Evolutionary conservation across 768 basidiomycete genomes (phyloP), one percentile per base, ranked within the genome.

Genomic region (Suillus cothurnatus): DNA sequence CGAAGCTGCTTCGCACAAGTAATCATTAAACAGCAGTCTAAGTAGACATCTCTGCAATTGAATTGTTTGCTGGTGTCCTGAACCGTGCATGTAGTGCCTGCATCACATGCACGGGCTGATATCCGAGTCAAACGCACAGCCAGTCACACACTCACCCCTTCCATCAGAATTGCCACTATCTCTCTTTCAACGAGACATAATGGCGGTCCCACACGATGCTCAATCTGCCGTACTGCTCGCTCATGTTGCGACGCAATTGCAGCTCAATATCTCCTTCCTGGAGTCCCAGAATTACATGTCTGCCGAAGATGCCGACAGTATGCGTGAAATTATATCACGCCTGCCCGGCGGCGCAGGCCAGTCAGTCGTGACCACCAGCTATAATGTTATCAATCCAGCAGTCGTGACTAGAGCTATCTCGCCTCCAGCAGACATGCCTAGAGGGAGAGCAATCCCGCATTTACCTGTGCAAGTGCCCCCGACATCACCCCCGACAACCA

Each of bases 161-260:
- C 57, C 6, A 21, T 59, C 38, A 55, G n/a, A 39, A 28, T 19
- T 8, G 38, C 57, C 43, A 26, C 38, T 6, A 60, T 49, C 63
- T 21, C 47, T 41, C 39, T 39, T 34, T 17, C 36, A 50, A n/a
- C n/a, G 21, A 14, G 23, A 31, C 31, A 64, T 39, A 4, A 76
- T 77, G 75, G 67, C 74, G 4, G 38, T 52, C 43, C 61, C 73
- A 31, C 70, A 69, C 9, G 70, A 79, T 55, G 66, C 68, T 36
- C 72, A 75, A 43, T 65, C 71, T 2, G 71, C 81, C 6, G 87
- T 85, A 36, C 79, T 90, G 43, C 79, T 91, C 2, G 80, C 84
- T 1, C 90, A 89, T 69, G 76, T 90, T 64, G 73, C 88, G 61
- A 80, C 81, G 60, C 87, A 87, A 68, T 79, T 88, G 57, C 81